These are phyloP conservation scores for Coemansia aciculifera DNA, from an alignment of 192 early-diverging fungal genomes.

Conservation along the genomic window DNA sequence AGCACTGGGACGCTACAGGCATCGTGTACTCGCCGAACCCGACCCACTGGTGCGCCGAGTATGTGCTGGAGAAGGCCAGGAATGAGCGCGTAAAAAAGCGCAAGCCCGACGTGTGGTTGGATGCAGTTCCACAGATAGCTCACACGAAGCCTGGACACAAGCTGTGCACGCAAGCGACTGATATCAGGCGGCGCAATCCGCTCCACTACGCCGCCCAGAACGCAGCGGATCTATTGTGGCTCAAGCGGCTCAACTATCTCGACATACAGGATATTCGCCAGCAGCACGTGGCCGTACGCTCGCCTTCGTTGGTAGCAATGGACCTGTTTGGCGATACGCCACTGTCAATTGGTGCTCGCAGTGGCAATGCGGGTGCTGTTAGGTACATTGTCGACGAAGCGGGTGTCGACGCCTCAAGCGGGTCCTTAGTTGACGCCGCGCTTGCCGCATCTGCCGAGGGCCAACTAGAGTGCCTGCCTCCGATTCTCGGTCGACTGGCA, in stretches of 20 bases:
- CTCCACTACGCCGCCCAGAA: constrained; percentile 47
- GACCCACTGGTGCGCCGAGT: constrained; percentile 40
- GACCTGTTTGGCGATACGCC: constrained; percentile 47
- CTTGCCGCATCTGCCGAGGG: constrained; percentile 20
- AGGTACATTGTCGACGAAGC: constrained; percentile 50
- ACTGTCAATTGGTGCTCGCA: constrained; percentile 44
- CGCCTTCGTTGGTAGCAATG: constrained; percentile 21
- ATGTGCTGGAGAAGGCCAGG: constrained; percentile 39
- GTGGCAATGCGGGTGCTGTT: constrained; percentile 31
- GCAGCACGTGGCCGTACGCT: constrained; percentile 9
- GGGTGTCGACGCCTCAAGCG: constrained; percentile 19
- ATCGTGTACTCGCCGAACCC: constrained; percentile 25
- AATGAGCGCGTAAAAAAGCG: constrained; percentile 21
- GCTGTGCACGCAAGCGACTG: constrained; percentile 20
- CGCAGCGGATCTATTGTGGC: constrained; percentile 33
- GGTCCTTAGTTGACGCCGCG: constrained; percentile 34
- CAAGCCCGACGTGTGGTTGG: constrained; percentile 40
- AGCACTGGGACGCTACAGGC: constrained; percentile 19
- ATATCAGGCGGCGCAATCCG: constrained; percentile 41
- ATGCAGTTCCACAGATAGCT: constrained; percentile 27
- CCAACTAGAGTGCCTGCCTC: constrained; percentile 13
- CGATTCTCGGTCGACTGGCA: constrained; percentile 20
- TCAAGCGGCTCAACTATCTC: constrained; percentile 31
- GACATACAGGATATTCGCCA: constrained; percentile 33
- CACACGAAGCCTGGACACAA: constrained; percentile 16